A percentile compares a stretch with the other conserved stretches of the same genome.
These are phyloP conservation scores for Rhodosporidiobolus sp. DNA, from an alignment of 768 basidiomycete genomes.

Conservation along the genomic window DNA sequence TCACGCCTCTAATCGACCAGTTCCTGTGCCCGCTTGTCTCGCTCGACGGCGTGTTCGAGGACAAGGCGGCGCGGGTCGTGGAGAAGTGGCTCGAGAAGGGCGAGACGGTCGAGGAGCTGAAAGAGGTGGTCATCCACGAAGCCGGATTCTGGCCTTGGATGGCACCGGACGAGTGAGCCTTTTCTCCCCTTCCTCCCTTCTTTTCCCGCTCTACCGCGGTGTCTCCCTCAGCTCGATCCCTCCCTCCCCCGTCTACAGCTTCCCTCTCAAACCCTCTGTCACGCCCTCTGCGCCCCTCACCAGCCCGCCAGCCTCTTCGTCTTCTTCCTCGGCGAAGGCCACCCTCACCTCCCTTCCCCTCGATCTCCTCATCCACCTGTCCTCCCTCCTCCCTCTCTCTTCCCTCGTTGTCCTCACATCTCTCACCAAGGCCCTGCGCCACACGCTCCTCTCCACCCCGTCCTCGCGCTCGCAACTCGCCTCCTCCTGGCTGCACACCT, in stretches of 20 bases:
- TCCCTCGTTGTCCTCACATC: background rate
- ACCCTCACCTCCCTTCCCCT: background rate
- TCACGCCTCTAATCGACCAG: background rate
- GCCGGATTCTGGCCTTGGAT: slow-evolving; percentile 15
- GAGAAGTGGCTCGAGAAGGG: background rate
- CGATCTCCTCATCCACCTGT: background rate
- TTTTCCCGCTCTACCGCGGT: too few species aligned
- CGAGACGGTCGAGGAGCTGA: background rate
- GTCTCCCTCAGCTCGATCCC: too few species aligned
- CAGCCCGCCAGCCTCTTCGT: background rate
- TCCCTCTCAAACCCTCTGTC: background rate
- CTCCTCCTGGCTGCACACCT: background rate
- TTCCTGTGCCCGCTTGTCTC: background rate
- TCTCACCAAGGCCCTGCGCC: background rate
- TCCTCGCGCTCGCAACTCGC: background rate
- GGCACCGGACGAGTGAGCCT: slow-evolving; percentile 1
- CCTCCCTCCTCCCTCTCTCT: background rate
- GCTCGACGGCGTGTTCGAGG: background rate
- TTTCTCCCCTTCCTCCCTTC: too few species aligned
- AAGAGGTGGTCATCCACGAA: background rate
- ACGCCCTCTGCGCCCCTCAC: background rate
- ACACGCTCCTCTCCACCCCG: background rate
- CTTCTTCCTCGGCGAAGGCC: background rate
- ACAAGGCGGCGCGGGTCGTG: background rate
- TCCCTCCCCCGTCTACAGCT: too few species aligned